A percentile compares a stretch with the other conserved stretches of the same genome.
Conservation (phyloP, 441 rosid genomes). For the Rhodomyrtus psidioides region DNA sequence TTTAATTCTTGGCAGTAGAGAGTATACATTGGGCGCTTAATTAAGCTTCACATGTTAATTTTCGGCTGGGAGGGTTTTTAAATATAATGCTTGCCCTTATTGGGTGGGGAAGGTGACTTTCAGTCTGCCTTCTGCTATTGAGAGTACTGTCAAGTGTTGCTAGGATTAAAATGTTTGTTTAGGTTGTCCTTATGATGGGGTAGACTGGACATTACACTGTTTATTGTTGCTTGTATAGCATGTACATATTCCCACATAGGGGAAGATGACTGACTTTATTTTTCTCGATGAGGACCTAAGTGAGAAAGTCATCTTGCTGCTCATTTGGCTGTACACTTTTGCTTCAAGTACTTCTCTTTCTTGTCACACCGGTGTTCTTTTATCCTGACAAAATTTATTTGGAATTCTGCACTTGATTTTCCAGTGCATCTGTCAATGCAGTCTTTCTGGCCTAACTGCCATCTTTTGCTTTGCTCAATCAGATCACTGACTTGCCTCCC, state of each 20-base stretch:
- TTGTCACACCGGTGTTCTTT: background rate
- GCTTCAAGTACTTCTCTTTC: background rate
- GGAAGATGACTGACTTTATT: background rate
- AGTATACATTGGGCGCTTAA: background rate
- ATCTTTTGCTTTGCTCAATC: slow-evolving; percentile 8
- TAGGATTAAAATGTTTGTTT: background rate
- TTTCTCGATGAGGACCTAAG: background rate
- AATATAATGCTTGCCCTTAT: background rate
- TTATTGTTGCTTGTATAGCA: background rate
- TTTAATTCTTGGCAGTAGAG: background rate
- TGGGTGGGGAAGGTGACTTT: background rate
- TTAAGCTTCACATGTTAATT: background rate
- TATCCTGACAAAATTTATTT: background rate
- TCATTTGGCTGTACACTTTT: background rate
- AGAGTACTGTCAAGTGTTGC: background rate
- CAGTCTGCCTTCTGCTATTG: background rate
- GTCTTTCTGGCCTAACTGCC: background rate
- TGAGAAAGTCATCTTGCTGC: background rate
- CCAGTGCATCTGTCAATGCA: background rate
- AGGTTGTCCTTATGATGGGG: background rate
- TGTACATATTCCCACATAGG: background rate
- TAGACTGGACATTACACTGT: background rate
- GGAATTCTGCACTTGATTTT: background rate
- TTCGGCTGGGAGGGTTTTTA: background rate
- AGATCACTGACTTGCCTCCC: slow-evolving; percentile 93